Conservation (phyloP, 371 early-diverging fungal genomes). For the Apophysomyces trapeziformis region DNA sequence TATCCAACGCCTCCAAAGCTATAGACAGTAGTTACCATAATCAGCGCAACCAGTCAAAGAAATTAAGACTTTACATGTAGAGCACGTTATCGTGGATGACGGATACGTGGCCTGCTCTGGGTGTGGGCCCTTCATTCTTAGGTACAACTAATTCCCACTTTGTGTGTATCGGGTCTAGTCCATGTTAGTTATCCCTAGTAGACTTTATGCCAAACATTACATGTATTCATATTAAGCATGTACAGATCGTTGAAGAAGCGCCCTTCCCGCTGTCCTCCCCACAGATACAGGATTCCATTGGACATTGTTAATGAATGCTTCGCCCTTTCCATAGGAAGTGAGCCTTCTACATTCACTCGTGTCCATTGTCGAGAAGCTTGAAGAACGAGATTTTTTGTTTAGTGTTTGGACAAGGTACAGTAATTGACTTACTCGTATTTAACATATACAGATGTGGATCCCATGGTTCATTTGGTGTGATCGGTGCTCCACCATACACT, state of each 20-base stretch:
- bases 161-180: constrained; percentile 34
- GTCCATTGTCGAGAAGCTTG: constrained; percentile 51
- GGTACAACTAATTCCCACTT: constrained; percentile 56
- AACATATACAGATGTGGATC: constrained; percentile 48
- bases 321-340: constrained; percentile 64
- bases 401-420: too few relatives aligned
- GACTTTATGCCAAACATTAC: constrained; percentile 37
- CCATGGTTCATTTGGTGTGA: constrained; percentile 37
- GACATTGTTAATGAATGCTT: constrained; percentile 68
- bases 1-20: constrained; percentile 81
- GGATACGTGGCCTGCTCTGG: constrained; percentile 65
- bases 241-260: constrained; percentile 71
- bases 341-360: constrained; percentile 57
- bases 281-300: constrained; percentile 71
- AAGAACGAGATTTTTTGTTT: too few relatives aligned
- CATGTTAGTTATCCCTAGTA: constrained; percentile 6
- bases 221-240: constrained; percentile 66
- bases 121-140: constrained; percentile 59
- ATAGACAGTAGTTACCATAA: constrained; percentile 13
- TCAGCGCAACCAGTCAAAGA: too few relatives aligned
- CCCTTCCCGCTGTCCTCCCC: constrained; percentile 72
- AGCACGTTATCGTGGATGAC: constrained; percentile 60
- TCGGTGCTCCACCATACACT: constrained; percentile 57
- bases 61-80: constrained; percentile 54
- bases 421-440: constrained; percentile 27